These are phyloP conservation scores for Penicillium sp. DNA, from an alignment of 2,329 filamentous ascomycete genomes.

Conservation along the genomic window DNA sequence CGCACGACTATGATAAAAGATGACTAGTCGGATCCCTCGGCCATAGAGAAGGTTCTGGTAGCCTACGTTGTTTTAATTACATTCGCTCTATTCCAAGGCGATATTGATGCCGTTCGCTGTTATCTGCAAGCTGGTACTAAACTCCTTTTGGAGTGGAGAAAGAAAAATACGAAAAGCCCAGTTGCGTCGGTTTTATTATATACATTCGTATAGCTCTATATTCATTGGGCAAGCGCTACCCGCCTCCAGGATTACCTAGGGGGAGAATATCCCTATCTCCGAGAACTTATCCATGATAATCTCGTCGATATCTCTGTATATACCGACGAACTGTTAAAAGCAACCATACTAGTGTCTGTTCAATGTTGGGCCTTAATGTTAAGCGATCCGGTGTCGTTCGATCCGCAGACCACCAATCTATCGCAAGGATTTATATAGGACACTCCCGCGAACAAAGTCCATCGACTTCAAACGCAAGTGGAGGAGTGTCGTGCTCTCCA, in stretches of 20 bases:
- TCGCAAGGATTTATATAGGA: neutral
- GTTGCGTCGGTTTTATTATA: neutral
- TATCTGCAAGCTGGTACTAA: slow-evolving; percentile 3
- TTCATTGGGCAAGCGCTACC: slow-evolving; percentile 3
- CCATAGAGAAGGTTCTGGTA: neutral
- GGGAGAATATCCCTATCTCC: neutral
- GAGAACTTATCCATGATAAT: slow-evolving; percentile 1
- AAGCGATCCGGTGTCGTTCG: neutral
- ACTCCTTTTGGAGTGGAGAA: slow-evolving; percentile 2
- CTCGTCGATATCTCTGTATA: neutral
- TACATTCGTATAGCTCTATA: slow-evolving; percentile 6
- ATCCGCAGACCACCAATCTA: neutral
- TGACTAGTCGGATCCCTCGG: neutral
- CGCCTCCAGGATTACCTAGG: neutral
- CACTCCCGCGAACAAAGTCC: neutral
- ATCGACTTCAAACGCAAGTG: neutral
- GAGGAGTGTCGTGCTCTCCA: neutral
- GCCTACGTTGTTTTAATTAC: slow-evolving; percentile 4
- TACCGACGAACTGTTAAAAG: neutral
- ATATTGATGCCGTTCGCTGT: slow-evolving; percentile 1
- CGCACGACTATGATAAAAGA: neutral
- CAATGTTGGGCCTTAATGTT: slow-evolving; percentile 1
- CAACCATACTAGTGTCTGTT: neutral
- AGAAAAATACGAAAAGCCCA: neutral
- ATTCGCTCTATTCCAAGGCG: slow-evolving; percentile 2